These are phyloP conservation scores for Cryptococcus hybrid DNA, from an alignment of 1,284 basidiomycete species.

Conservation along the genomic window DNA sequence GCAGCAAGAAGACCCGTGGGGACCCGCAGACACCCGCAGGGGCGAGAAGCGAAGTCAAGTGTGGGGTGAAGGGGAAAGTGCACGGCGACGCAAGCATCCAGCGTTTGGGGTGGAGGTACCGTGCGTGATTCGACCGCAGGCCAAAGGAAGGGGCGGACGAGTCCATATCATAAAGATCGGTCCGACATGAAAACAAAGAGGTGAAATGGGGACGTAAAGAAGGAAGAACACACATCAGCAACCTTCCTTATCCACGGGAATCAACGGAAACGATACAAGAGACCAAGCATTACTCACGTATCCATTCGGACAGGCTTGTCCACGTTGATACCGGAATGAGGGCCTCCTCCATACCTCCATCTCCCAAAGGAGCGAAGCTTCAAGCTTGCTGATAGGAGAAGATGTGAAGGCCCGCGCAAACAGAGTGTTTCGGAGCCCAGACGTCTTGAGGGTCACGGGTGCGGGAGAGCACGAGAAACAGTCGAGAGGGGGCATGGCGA, in stretches of 20 bases:
- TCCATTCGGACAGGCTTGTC: constrained; percentile 42
- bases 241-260: neutral
- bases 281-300: constrained; percentile 30
- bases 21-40: too few species aligned
- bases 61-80: too few species aligned
- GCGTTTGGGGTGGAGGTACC: too few species aligned
- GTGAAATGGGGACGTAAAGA: neutral
- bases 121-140: neutral
- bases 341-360: constrained; percentile 39
- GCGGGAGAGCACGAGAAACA: constrained; percentile 6
- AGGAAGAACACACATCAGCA: neutral
- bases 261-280: neutral
- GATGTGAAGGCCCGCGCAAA: constrained; percentile 11
- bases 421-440: constrained; percentile 17
- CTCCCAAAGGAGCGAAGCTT: constrained; percentile 18
- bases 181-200: neutral
- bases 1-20: too few species aligned
- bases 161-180: neutral
- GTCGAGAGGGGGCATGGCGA: constrained; percentile 6
- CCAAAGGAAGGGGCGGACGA: constrained; percentile 1
- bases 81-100: too few species aligned
- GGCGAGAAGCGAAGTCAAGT: too few species aligned
- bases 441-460: constrained; percentile 1
- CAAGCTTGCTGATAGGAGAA: constrained; percentile 13
- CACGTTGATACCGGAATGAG: constrained; percentile 44